Conservation (phyloP, 345 rosid genomes). For the Boechera stricta region DNA sequence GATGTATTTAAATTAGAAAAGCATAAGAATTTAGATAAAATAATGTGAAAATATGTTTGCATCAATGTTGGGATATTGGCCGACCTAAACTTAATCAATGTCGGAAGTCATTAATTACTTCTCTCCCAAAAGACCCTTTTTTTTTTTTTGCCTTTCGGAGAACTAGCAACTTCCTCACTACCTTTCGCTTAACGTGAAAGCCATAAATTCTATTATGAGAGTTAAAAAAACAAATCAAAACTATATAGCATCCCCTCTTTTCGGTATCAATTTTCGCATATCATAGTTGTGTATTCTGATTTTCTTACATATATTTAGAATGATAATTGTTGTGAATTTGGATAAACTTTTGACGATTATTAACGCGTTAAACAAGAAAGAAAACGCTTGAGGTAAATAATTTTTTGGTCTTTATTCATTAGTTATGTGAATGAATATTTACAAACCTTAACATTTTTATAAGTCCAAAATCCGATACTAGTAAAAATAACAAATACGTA, state of each 20-base stretch:
- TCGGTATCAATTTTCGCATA: not conserved
- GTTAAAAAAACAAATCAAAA: not conserved
- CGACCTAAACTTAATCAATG: conserved; percentile 64
- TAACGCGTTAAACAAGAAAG: too few relatives aligned
- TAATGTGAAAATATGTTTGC: conserved; percentile 44
- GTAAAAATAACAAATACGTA: too few relatives aligned
- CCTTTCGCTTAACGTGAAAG: conserved; percentile 29
- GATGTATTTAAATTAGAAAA: not conserved
- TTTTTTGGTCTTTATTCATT: not conserved
- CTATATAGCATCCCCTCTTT: not conserved
- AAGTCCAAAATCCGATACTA: too few relatives aligned
- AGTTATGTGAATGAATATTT: too few relatives aligned
- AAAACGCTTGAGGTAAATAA: too few relatives aligned
- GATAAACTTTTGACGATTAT: too few relatives aligned
- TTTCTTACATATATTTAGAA: too few relatives aligned
- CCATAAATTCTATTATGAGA: not conserved
- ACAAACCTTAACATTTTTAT: too few relatives aligned
- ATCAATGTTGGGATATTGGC: conserved; percentile 68
- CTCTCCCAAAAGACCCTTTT: conserved; percentile 30
- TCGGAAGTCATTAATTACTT: conserved; percentile 49
- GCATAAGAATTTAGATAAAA: conserved; percentile 19
- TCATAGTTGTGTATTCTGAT: too few relatives aligned
- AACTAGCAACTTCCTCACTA: conserved; percentile 14
- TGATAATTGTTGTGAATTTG: too few relatives aligned
- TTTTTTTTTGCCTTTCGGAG: not conserved